Conservation (phyloP, 202 grass and related monocot genomes). For the Carex arenaria region DNA sequence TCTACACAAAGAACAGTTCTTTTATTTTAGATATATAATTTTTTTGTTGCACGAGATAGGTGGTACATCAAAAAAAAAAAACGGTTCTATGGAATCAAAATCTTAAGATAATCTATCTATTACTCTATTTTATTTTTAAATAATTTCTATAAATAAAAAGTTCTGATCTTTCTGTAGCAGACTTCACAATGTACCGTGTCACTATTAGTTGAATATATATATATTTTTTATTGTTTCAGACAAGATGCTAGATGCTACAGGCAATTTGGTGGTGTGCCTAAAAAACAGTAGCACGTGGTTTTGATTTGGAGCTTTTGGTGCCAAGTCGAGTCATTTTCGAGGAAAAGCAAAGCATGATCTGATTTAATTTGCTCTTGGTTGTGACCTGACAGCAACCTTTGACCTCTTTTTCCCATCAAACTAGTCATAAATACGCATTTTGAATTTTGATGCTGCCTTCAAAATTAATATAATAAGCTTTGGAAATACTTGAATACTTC, state of each 20-base stretch:
- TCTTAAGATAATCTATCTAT: no score
- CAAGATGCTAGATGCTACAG: neutral
- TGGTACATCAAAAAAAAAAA: no score
- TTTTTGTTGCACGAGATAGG: no score
- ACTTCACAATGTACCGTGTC: neutral
- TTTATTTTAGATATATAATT: no score
- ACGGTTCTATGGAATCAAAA: no score
- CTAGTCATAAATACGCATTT: neutral
- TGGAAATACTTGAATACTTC: neutral
- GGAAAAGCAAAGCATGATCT: neutral
- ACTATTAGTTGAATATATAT: neutral
- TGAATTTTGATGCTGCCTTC: neutral
- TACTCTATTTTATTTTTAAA: no score
- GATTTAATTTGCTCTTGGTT: neutral
- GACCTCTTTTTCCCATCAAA: neutral
- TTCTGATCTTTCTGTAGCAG: neutral
- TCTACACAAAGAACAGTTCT: no score
- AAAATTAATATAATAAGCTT: neutral
- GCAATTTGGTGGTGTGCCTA: neutral
- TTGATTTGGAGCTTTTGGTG: neutral
- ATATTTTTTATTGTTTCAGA: neutral
- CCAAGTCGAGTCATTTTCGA: neutral
- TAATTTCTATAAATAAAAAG: no score
- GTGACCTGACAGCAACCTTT: constrained; percentile 6
- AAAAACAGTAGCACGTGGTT: constrained; percentile 12